A percentile compares a stretch with the other conserved stretches of the same genome.
These are phyloP conservation scores for Rauvolfia tetraphylla DNA, from an alignment of 257 asterid species.

Conservation along the genomic window DNA sequence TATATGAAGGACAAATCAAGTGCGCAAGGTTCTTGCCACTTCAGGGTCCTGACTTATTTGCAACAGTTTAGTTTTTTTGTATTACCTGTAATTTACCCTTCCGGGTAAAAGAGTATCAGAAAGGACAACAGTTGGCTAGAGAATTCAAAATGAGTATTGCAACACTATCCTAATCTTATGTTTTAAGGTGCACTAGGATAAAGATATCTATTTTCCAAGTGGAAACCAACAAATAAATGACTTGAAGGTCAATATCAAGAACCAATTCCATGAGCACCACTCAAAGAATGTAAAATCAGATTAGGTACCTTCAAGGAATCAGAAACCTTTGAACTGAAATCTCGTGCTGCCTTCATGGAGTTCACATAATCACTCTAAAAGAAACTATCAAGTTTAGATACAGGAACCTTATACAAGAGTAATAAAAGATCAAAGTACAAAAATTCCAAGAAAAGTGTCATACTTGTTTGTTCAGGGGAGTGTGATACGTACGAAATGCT, in stretches of 20 bases:
- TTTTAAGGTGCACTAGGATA: neutral
- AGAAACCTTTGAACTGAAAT: conserved; percentile 80
- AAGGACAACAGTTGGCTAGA: neutral
- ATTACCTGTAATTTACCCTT: neutral
- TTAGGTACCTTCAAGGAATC: conserved; percentile 63
- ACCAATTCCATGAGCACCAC: neutral
- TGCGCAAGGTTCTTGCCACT: neutral
- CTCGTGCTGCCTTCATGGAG: conserved; percentile 97
- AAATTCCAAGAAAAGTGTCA: neutral
- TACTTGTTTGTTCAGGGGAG: conserved; percentile 95
- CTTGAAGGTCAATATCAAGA: neutral
- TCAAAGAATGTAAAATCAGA: neutral
- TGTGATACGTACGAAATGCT: conserved; percentile 92
- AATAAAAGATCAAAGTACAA: conserved; percentile 5
- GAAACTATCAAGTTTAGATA: conserved; percentile 5
- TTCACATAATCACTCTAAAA: conserved; percentile 77
- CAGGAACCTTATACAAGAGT: neutral
- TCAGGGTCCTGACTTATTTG: neutral
- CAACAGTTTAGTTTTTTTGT: neutral
- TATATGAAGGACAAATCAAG: neutral
- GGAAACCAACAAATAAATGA: neutral
- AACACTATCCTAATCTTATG: neutral
- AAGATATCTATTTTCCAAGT: neutral
- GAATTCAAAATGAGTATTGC: neutral
- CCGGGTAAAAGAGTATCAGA: neutral